phyloP scores from a whole-genome alignment of 2,329 filamentous ascomycete genomes.

The Allantophomopsis lycopodina region DNA sequence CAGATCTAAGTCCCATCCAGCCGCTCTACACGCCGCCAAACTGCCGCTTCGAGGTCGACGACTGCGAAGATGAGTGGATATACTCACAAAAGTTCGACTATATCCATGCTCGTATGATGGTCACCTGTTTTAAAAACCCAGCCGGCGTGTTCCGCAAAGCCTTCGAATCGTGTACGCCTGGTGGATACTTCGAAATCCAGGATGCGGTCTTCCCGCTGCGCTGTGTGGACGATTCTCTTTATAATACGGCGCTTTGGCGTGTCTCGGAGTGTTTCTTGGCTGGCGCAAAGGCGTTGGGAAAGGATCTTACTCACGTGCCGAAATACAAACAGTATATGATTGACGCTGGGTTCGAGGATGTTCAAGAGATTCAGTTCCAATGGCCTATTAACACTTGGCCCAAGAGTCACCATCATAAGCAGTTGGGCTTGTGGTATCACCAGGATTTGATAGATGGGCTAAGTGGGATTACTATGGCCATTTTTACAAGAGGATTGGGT shows the following conservation, averaged over 20 bases:
- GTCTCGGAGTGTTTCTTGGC: too few relatives aligned
- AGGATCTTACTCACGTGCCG: too few relatives aligned
- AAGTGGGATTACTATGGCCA: too few relatives aligned
- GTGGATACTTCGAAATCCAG: slow-evolving; percentile 16
- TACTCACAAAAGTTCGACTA: slow-evolving; percentile 23
- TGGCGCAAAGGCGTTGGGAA: too few relatives aligned
- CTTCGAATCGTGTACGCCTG: slow-evolving; percentile 6
- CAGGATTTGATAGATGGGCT: too few relatives aligned
- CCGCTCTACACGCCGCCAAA: slow-evolving; percentile 4
- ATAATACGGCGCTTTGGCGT: too few relatives aligned
- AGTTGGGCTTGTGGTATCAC: too few relatives aligned
- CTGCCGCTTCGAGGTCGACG: slow-evolving; percentile 2
- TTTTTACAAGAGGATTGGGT: background rate
- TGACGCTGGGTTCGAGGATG: background rate
- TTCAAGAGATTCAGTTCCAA: background rate
- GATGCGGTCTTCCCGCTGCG: slow-evolving; percentile 10
- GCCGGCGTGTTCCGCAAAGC: background rate
- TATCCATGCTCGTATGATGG: slow-evolving; percentile 10
- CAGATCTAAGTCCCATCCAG: slow-evolving; percentile 17
- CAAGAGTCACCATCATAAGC: too few relatives aligned
- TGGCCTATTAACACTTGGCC: too few relatives aligned
- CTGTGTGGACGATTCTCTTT: slow-evolving; percentile 24
- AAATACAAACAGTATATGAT: background rate
- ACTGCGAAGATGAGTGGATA: slow-evolving; percentile 14
- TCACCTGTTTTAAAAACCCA: slow-evolving; percentile 1